phyloP scores from a whole-genome alignment of 148 eudicot species.

The Silene uniflora region DNA sequence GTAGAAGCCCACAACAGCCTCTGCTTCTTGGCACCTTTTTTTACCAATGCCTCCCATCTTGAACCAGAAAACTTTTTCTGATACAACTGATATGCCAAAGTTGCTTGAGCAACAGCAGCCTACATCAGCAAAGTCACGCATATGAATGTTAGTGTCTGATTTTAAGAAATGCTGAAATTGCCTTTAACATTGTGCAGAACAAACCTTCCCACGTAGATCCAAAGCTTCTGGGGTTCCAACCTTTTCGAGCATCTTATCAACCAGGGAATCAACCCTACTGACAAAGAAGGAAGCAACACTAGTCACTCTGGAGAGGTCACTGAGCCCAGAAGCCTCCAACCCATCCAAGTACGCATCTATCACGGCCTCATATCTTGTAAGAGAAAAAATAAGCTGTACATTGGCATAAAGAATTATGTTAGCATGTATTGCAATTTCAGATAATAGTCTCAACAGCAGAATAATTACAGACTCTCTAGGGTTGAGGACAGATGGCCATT shows the following conservation, averaged over 20 bases:
- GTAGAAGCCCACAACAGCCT: constrained; percentile 96
- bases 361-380: constrained; percentile 89
- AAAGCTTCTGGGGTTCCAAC: constrained; percentile 92
- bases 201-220: constrained; percentile 88
- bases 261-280: constrained; percentile 86
- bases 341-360: constrained; percentile 99
- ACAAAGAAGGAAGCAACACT: constrained; percentile 99
- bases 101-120: constrained; percentile 99
- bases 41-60: constrained; percentile 93
- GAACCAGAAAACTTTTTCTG: constrained; percentile 96
- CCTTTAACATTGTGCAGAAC: not conserved
- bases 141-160: not conserved
- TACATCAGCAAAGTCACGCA: constrained; percentile 20
- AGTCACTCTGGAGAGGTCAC: constrained; percentile 85
- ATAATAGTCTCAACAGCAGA: not conserved
- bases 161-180: not conserved
- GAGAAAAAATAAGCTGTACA: constrained; percentile 89
- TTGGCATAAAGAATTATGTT: constrained; percentile 20
- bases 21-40: constrained; percentile 99
- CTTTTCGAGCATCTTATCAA: constrained; percentile 94
- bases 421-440: constrained; percentile 13
- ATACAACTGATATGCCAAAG: constrained; percentile 79
- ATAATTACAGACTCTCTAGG: not conserved
- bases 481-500: not conserved
- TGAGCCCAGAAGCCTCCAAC: constrained; percentile 89